phyloP scores from a whole-genome alignment of 805 yeast genomes.

The Citeromyces matritensis region DNA sequence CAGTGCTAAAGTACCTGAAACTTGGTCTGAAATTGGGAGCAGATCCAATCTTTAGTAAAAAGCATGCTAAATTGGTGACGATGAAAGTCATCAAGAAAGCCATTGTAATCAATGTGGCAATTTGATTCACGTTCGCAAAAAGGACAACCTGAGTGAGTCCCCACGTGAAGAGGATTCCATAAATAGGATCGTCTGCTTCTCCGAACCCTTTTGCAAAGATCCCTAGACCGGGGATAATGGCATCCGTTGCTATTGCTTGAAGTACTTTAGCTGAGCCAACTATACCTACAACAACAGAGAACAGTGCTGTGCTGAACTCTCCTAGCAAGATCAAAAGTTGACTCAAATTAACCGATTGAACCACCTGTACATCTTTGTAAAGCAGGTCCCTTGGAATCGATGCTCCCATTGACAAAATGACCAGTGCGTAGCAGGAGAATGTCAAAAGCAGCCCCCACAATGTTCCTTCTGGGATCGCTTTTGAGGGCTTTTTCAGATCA shows the following conservation, averaged over 20 bases:
- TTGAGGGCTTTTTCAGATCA: slow-evolving; percentile 72
- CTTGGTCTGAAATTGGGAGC: slow-evolving; percentile 99
- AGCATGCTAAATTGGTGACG: slow-evolving; percentile 89
- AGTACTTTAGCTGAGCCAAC: slow-evolving; percentile 89
- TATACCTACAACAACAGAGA: slow-evolving; percentile 89
- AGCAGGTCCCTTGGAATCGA: slow-evolving; percentile 72
- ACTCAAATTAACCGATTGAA: slow-evolving; percentile 66
- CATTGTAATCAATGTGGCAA: slow-evolving; percentile 94
- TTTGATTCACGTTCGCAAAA: slow-evolving; percentile 82
- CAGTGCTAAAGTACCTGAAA: slow-evolving; percentile 70
- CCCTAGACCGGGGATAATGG: slow-evolving; percentile 67
- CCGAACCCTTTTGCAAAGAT: slow-evolving; percentile 36
- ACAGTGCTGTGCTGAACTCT: slow-evolving; percentile 82
- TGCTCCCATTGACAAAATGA: slow-evolving; percentile 66
- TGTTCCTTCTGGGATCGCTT: slow-evolving; percentile 89
- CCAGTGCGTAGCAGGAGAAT: slow-evolving; percentile 61
- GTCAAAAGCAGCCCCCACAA: slow-evolving; percentile 70
- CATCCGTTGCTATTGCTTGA: slow-evolving; percentile 84
- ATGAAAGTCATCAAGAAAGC: slow-evolving; percentile 93
- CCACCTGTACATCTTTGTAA: slow-evolving; percentile 66
- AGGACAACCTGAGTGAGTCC: slow-evolving; percentile 69
- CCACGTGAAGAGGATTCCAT: slow-evolving; percentile 67
- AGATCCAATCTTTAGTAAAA: slow-evolving; percentile 69
- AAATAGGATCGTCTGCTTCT: slow-evolving; percentile 39
- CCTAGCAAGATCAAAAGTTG: slow-evolving; percentile 65